phyloP scores from a whole-genome alignment of 2,329 filamentous ascomycete species.

The Fusarium mangiferae region DNA sequence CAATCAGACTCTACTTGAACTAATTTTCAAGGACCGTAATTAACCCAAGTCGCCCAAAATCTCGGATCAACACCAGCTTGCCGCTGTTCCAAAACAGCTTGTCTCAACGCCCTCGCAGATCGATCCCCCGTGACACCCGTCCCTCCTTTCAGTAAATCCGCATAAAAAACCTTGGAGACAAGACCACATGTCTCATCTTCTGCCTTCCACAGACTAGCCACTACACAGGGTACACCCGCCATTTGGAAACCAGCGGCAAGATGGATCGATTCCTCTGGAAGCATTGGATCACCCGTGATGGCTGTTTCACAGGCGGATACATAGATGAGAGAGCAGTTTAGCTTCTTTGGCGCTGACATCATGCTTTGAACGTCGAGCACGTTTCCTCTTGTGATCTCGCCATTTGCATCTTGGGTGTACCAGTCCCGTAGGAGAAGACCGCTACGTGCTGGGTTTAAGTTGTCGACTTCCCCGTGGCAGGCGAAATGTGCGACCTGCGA shows the following conservation, averaged over 20 bases:
- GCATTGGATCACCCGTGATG: neutral
- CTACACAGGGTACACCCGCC: neutral
- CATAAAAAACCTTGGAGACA: neutral
- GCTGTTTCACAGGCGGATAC: neutral
- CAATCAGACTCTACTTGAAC: neutral
- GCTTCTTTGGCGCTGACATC: neutral
- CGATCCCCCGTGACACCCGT: neutral
- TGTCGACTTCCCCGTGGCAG: neutral
- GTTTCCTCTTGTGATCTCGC: neutral
- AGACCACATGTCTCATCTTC: neutral
- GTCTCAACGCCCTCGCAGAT: neutral
- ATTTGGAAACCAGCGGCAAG: neutral
- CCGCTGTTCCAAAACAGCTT: neutral
- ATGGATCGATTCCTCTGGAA: neutral
- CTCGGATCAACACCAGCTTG: neutral
- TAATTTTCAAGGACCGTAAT: neutral
- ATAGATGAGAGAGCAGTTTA: neutral
- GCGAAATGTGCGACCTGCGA: neutral
- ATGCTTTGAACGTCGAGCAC: neutral
- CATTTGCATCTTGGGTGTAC: neutral
- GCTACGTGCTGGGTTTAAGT: neutral
- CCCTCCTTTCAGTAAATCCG: neutral
- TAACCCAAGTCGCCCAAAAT: neutral
- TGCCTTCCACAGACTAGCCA: neutral
- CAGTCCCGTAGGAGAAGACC: neutral